Percentiles rank a stretch among this genome's conserved stretches.
Evolutionary conservation across 169 alveolate genomes (phyloP).

Genomic region (Eimeria tenella): DNA sequence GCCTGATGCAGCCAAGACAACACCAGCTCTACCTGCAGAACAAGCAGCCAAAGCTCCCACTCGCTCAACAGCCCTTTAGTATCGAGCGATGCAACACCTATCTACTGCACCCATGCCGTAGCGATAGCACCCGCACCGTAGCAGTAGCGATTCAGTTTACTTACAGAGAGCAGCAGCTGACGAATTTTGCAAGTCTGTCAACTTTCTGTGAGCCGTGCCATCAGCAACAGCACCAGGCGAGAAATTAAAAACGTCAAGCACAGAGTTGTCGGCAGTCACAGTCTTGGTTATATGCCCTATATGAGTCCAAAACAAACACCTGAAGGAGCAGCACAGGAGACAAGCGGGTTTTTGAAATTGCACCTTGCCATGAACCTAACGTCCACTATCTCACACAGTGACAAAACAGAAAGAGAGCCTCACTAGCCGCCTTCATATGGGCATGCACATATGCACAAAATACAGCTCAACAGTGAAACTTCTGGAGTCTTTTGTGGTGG

Average conservation of each 20-base stretch:
- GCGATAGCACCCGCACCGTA: not conserved
- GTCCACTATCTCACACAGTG: no score
- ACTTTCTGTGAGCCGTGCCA: constrained; percentile 56
- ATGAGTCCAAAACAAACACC: constrained; percentile 64
- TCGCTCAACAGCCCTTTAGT: not conserved
- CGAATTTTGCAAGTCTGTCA: constrained; percentile 39
- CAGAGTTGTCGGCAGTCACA: constrained; percentile 45
- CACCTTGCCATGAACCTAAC: no score
- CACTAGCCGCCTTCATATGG: not conserved
- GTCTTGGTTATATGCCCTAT: constrained; percentile 54
- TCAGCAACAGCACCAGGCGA: constrained; percentile 57
- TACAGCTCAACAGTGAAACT: not conserved
- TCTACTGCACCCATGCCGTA: not conserved
- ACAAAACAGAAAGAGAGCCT: not conserved
- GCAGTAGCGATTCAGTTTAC: not conserved
- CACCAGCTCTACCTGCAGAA: constrained; percentile 66
- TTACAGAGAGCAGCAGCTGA: constrained; percentile 65
- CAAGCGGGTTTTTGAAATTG: no score
- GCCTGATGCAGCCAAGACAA: constrained; percentile 37
- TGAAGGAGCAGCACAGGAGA: constrained; percentile 5
- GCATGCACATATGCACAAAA: not conserved
- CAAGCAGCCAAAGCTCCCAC: not conserved
- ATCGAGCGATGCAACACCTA: not conserved
- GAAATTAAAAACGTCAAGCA: constrained; percentile 40
- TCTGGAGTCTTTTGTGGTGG: not conserved